These are phyloP conservation scores for Oryza australiensis DNA, from an alignment of 176 grass and related monocot genomes.

Conservation along the genomic window DNA sequence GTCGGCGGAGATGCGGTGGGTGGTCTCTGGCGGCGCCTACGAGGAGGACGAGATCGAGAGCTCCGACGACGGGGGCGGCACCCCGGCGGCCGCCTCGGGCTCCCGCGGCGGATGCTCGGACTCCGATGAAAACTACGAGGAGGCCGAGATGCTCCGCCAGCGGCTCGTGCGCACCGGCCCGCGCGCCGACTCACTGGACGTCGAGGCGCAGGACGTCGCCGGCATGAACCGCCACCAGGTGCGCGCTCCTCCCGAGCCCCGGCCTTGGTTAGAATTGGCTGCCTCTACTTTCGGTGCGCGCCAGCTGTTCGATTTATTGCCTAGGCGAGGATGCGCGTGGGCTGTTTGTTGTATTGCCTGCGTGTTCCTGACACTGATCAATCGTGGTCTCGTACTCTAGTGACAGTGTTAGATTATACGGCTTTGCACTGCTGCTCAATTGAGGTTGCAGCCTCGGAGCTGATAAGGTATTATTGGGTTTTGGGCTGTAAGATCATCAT, in stretches of 20 bases:
- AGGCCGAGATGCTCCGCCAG: slow-evolving; percentile 62
- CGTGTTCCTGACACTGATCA: background rate
- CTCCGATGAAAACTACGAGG: slow-evolving; percentile 60
- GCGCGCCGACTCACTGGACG: slow-evolving; percentile 86
- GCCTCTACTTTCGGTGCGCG: background rate
- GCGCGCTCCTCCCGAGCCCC: background rate
- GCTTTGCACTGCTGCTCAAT: background rate
- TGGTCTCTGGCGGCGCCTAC: slow-evolving; percentile 39
- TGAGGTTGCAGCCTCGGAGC: background rate
- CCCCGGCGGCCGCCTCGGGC: slow-evolving; percentile 34
- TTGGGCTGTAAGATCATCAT: background rate
- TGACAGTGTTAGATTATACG: background rate
- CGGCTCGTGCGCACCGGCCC: slow-evolving; percentile 83
- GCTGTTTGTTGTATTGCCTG: slow-evolving; percentile 24
- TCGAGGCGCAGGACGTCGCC: slow-evolving; percentile 82
- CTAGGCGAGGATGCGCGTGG: background rate
- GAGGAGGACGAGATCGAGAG: slow-evolving; percentile 74
- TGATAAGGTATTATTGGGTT: background rate
- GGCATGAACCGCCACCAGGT: slow-evolving; percentile 59
- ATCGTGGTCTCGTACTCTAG: background rate
- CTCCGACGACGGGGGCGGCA: slow-evolving; percentile 51
- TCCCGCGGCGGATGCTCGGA: slow-evolving; percentile 44
- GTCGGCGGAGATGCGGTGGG: slow-evolving; percentile 82
- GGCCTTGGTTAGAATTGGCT: background rate
- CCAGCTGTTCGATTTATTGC: background rate